phyloP scores from a whole-genome alignment of 2,329 filamentous ascomycete genomes.

The Xylariaceae sp. region DNA sequence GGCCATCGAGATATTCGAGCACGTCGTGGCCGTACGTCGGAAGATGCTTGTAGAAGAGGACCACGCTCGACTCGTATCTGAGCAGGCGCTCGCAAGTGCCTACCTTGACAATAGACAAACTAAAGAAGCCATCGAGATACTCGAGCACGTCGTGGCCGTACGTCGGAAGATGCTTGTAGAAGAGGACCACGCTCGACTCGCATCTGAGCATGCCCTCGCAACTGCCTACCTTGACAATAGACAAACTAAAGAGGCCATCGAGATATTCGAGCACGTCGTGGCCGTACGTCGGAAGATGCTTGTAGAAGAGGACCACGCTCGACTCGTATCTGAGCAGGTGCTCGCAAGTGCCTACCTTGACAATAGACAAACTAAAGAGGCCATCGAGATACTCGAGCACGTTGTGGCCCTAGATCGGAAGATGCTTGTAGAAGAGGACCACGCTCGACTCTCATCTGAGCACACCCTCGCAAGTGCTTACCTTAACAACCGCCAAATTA shows the following conservation, averaged over 20 bases:
- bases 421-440: too few species aligned
- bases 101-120: background rate
- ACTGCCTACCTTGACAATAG: background rate
- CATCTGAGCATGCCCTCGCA: constrained; percentile 1
- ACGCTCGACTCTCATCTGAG: too few species aligned
- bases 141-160: background rate
- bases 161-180: background rate
- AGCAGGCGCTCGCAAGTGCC: background rate
- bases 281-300: background rate
- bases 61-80: background rate
- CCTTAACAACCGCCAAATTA: background rate
- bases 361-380: constrained; percentile 20
- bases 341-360: constrained; percentile 26
- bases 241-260: background rate
- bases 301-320: constrained; percentile 1
- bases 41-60: background rate
- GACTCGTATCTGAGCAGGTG: constrained; percentile 10
- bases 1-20: background rate
- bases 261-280: background rate
- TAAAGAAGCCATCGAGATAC: background rate
- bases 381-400: constrained; percentile 26
- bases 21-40: background rate
- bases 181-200: background rate
- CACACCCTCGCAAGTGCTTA: too few species aligned
- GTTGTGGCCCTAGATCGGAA: constrained; percentile 21